Percentiles rank a stretch among this genome's conserved stretches.
phyloP scores from a whole-genome alignment of 2,329 filamentous ascomycete genomes.

The Cordyceps javanica region DNA sequence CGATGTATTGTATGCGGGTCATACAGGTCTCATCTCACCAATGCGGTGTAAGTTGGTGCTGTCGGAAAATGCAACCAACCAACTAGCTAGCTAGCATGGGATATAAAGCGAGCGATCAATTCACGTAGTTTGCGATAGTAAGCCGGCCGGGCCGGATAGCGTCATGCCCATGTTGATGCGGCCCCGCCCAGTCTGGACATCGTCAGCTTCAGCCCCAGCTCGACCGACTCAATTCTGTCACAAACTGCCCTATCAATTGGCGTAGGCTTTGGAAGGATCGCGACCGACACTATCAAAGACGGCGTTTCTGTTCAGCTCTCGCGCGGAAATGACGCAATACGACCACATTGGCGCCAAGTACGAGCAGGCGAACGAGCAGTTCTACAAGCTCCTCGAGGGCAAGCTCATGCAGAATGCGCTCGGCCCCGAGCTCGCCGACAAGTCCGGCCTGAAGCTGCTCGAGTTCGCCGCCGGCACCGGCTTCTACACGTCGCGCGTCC shows the following conservation, averaged over 20 bases:
- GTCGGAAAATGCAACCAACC: too few relatives aligned
- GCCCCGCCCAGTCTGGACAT: background rate
- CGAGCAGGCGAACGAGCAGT: background rate
- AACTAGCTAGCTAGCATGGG: too few relatives aligned
- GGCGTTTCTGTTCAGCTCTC: background rate
- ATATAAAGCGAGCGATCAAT: background rate
- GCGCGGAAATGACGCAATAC: conserved; percentile 3
- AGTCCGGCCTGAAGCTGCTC: background rate
- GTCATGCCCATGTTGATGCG: background rate
- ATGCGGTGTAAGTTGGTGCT: too few relatives aligned
- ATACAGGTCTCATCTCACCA: too few relatives aligned
- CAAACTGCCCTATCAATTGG: too few relatives aligned
- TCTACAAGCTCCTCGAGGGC: conserved; percentile 6
- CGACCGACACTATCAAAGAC: background rate
- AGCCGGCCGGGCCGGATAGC: background rate
- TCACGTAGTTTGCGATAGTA: too few relatives aligned
- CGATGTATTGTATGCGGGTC: too few relatives aligned
- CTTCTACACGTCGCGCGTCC: conserved; percentile 6
- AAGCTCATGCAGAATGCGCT: background rate
- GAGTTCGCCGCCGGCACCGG: conserved; percentile 7
- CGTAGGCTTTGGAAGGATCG: too few relatives aligned
- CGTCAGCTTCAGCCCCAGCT: background rate
- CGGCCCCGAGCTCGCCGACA: background rate
- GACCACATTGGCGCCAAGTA: background rate
- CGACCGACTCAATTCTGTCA: too few relatives aligned